Evolutionary conservation across 129 eudicot genomes (phyloP).

Genomic region (Saposhnikovia divaricata): DNA sequence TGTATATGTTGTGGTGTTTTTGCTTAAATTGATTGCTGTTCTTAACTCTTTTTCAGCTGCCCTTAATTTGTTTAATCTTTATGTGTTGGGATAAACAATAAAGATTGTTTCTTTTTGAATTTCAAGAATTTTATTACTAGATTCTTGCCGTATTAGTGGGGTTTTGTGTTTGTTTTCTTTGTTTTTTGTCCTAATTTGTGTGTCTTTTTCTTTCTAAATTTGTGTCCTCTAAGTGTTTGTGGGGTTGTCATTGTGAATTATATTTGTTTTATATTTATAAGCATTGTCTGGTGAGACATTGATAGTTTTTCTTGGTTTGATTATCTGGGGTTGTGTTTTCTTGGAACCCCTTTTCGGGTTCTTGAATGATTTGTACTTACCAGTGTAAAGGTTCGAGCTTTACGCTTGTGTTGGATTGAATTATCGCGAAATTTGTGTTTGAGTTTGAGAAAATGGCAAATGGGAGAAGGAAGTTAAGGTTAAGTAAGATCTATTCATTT

Average conservation of each 20-base stretch:
- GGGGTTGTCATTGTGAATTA: not conserved
- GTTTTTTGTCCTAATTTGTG: not conserved
- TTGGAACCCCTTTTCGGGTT: constrained; percentile 9
- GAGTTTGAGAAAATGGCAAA: constrained; percentile 27
- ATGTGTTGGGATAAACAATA: not conserved
- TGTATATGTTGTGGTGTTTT: not conserved
- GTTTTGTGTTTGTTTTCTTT: not conserved
- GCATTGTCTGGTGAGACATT: not conserved
- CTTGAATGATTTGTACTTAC: not conserved
- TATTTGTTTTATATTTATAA: too few relatives aligned
- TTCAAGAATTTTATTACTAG: not conserved
- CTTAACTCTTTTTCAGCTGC: not conserved
- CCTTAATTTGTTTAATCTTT: not conserved
- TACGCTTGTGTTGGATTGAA: not conserved
- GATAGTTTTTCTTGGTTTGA: not conserved
- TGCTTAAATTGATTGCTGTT: not conserved
- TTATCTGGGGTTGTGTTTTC: constrained; percentile 6
- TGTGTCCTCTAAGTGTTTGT: not conserved
- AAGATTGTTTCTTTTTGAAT: constrained; percentile 1
- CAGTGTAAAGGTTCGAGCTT: not conserved
- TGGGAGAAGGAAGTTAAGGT: constrained; percentile 45
- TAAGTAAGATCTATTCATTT: constrained; percentile 79
- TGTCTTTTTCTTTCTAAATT: not conserved
- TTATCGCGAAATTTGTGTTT: not conserved
- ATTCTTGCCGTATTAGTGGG: constrained; percentile 1